These are phyloP conservation scores for Striga asiatica DNA, from an alignment of 257 asterid genomes.

Conservation along the genomic window DNA sequence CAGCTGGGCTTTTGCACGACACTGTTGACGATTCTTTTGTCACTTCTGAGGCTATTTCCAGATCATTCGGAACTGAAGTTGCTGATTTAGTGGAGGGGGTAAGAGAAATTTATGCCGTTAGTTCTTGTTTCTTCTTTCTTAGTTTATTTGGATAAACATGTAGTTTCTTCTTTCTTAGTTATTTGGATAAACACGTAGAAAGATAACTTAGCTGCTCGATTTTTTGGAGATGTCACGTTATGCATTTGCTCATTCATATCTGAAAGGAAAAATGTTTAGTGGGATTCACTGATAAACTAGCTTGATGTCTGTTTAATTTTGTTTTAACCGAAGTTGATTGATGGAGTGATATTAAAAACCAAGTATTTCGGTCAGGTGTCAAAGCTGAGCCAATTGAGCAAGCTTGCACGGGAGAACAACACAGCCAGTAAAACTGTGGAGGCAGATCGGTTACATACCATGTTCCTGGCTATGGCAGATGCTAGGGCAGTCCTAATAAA, in stretches of 20 bases:
- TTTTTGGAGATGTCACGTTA: no score
- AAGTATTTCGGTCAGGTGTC: constrained; percentile 47
- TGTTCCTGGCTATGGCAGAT: constrained; percentile 98
- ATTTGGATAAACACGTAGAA: no score
- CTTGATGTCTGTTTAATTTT: no score
- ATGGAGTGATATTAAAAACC: neutral
- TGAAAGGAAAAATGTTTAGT: neutral
- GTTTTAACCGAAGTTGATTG: no score
- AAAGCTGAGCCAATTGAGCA: constrained; percentile 89
- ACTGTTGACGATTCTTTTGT: constrained; percentile 70
- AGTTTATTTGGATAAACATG: neutral
- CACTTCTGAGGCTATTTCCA: constrained; percentile 46
- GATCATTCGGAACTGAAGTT: constrained; percentile 59
- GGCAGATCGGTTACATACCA: constrained; percentile 90
- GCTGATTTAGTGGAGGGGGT: constrained; percentile 96
- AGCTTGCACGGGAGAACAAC: constrained; percentile 89
- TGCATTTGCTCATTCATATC: neutral
- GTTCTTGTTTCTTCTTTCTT: neutral
- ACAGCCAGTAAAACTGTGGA: constrained; percentile 79
- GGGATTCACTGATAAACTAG: neutral
- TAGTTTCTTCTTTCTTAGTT: neutral
- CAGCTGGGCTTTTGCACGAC: constrained; percentile 94
- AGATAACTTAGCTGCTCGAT: no score
- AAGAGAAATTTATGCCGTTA: constrained; percentile 12
- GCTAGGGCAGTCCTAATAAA: constrained; percentile 89